Evolutionary conservation across 2,329 filamentous ascomycete genomes (phyloP).

Genomic region (Knoxdaviesia proteae): DNA sequence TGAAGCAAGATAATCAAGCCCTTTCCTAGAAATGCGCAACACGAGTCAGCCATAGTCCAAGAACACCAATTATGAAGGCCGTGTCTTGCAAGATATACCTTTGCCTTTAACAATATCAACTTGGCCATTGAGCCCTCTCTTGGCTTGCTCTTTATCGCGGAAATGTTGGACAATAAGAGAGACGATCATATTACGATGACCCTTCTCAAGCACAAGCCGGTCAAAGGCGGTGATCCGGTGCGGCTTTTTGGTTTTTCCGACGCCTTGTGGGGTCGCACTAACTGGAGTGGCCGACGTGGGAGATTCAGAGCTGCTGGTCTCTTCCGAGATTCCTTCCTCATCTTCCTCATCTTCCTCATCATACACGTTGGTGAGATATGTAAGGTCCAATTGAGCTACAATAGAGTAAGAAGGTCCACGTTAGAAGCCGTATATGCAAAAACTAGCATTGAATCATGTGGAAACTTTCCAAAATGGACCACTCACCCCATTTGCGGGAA

Average conservation of each 20-base stretch:
- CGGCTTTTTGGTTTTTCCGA: too few species aligned
- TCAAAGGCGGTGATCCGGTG: constrained; percentile 8
- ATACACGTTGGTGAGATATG: constrained; percentile 1
- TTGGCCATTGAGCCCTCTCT: constrained; percentile 4
- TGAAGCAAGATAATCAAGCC: constrained; percentile 13
- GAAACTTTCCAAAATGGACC: background rate
- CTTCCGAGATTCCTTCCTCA: background rate
- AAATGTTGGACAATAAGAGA: constrained; percentile 13
- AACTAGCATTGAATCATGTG: constrained; percentile 3
- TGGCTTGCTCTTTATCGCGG: constrained; percentile 7
- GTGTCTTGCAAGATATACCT: constrained; percentile 7
- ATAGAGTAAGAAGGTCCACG: background rate
- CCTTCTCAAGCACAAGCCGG: constrained; percentile 8
- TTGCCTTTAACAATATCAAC: constrained; percentile 13
- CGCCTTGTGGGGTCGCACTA: too few species aligned
- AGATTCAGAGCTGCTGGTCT: too few species aligned
- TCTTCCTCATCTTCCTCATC: background rate
- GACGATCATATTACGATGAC: constrained; percentile 11
- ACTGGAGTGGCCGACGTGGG: too few species aligned
- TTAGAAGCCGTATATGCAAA: too few species aligned
- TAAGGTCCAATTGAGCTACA: background rate
- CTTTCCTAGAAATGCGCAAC: constrained; percentile 7
- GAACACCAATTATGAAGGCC: too few species aligned
- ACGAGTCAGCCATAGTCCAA: background rate
- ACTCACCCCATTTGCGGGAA: constrained; percentile 13